Conservation (phyloP, 192 early-diverging fungal genomes). For the Backusella luteola region DNA sequence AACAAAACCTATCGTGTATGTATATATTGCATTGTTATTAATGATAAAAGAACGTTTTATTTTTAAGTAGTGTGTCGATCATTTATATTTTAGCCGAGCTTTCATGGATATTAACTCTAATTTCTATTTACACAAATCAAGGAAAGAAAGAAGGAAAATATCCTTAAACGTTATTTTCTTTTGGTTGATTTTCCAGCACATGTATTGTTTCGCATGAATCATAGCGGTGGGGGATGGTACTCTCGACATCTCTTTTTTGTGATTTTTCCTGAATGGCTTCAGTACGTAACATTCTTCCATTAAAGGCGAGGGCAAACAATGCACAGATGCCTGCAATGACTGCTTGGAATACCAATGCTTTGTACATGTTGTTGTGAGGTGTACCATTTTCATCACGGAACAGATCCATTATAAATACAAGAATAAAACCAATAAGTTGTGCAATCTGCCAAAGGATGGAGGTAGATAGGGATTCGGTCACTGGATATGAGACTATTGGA, state of each 20-base stretch:
- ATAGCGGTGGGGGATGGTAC: neutral
- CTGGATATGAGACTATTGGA: conserved; percentile 32
- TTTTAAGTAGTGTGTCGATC: neutral
- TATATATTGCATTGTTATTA: neutral
- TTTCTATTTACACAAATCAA: neutral
- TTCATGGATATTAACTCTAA: neutral
- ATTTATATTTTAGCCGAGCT: neutral
- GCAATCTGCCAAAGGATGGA: conserved; percentile 35
- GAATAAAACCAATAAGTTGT: conserved; percentile 32
- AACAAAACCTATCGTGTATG: neutral
- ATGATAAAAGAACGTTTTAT: neutral
- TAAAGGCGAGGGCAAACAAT: conserved; percentile 22
- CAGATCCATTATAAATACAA: conserved; percentile 32
- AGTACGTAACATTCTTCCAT: conserved; percentile 16
- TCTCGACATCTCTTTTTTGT: neutral
- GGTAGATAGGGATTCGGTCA: conserved; percentile 28
- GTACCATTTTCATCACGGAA: conserved; percentile 21
- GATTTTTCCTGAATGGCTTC: conserved; percentile 13
- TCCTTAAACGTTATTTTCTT: neutral
- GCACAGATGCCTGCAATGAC: conserved; percentile 13
- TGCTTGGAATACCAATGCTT: conserved; percentile 27
- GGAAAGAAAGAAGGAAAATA: neutral
- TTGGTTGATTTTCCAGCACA: neutral
- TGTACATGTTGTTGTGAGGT: conserved; percentile 24
- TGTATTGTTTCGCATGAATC: neutral